A percentile compares a stretch with the other conserved stretches of the same genome.
Conservation (phyloP, 768 basidiomycete genomes). For the Leccinum fibrillosum region DNA sequence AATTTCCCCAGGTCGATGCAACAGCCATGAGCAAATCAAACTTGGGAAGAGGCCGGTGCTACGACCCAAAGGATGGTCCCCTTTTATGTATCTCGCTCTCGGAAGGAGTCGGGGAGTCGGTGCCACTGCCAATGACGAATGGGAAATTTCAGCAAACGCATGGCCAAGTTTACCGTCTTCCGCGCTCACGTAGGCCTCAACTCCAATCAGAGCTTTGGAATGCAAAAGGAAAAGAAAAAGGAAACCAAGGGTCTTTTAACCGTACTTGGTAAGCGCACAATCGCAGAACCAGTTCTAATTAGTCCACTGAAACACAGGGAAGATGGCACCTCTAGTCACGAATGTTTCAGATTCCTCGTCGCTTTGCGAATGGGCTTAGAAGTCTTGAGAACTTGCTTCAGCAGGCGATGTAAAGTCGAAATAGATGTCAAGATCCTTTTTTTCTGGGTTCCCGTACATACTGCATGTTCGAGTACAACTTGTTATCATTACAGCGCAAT, state of each 20-base stretch:
- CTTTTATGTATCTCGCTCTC: not conserved
- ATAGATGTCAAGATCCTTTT: not conserved
- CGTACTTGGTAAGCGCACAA: not conserved
- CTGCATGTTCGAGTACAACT: too few relatives aligned
- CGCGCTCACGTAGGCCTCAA: too few relatives aligned
- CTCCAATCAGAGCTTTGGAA: not conserved
- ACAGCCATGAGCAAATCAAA: not conserved
- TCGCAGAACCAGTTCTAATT: not conserved
- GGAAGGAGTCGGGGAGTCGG: not conserved
- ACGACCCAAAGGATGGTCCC: not conserved
- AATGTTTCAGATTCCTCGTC: not conserved
- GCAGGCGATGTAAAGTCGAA: not conserved
- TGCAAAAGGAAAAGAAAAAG: not conserved
- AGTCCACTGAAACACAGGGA: not conserved
- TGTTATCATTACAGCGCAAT: too few relatives aligned
- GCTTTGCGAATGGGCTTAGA: not conserved
- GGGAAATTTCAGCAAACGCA: not conserved
- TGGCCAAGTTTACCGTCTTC: not conserved
- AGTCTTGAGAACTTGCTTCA: not conserved
- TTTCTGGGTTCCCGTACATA: too few relatives aligned
- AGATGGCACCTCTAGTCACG: not conserved
- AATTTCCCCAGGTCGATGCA: slow-evolving; percentile 16
- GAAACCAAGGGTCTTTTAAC: not conserved
- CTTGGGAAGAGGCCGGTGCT: not conserved
- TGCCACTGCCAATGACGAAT: not conserved